Conservation (phyloP, 208 protist genomes). For the Leishmania tarentolae region DNA sequence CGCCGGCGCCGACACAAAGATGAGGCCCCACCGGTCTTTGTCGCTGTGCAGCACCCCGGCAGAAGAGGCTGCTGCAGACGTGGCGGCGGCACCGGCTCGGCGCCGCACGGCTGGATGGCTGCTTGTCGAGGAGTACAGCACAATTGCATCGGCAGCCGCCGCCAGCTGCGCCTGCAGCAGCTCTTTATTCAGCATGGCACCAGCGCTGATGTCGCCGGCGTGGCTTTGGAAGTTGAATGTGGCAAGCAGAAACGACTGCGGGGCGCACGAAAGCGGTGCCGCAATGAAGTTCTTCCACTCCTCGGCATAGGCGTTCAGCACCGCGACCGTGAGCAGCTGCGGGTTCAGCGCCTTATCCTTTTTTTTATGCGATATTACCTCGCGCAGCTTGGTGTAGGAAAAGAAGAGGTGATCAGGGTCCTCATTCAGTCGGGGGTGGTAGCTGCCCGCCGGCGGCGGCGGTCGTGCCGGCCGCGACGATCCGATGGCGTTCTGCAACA, state of each 20-base stretch:
- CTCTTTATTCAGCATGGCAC: conserved; percentile 76
- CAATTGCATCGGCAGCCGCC: conserved; percentile 55
- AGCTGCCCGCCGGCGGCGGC: conserved; percentile 33
- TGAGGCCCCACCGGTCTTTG: conserved; percentile 48
- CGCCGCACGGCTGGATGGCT: conserved; percentile 18
- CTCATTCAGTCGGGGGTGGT: conserved; percentile 48
- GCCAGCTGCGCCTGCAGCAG: conserved; percentile 83
- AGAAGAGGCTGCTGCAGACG: conserved; percentile 2
- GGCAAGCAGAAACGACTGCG: conserved; percentile 66
- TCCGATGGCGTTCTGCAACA: conserved; percentile 77
- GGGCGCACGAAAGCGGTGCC: conserved; percentile 61
- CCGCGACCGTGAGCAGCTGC: conserved; percentile 64
- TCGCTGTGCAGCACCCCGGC: conserved; percentile 19
- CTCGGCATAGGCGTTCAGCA: conserved; percentile 85
- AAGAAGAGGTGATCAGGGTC: conserved; percentile 87
- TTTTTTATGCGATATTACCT: conserved; percentile 72
- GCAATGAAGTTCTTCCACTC: conserved; percentile 87
- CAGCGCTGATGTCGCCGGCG: conserved; percentile 34
- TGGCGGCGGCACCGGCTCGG: conserved; percentile 25
- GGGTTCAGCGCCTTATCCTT: conserved; percentile 64
- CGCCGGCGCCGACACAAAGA: conserved; percentile 75
- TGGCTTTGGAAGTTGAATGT: conserved; percentile 72
- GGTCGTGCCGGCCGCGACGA: conserved; percentile 36
- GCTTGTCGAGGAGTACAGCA: conserved; percentile 34
- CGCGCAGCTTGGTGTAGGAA: conserved; percentile 80